Conservation (phyloP, 225 moss, liverwort and hornwort genomes). For the Sphagnum contortum region DNA sequence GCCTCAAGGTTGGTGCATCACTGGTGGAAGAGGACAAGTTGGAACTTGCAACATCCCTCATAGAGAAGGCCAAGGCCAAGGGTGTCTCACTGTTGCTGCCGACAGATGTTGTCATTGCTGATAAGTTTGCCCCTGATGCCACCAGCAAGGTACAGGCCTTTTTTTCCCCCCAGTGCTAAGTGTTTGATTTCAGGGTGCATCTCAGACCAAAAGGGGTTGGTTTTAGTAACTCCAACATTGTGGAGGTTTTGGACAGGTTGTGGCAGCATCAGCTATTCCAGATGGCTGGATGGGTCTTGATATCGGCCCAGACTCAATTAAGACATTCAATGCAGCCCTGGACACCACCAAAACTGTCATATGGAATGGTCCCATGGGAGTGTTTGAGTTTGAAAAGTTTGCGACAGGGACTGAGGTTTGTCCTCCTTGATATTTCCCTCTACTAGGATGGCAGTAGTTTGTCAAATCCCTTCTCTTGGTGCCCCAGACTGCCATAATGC, state of each 20-base stretch:
- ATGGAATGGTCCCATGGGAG: constrained; percentile 61
- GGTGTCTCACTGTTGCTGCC: constrained; percentile 48
- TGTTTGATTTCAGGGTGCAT: too few species aligned
- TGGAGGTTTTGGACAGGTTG: neutral
- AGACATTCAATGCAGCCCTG: constrained; percentile 37
- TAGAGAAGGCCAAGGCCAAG: constrained; percentile 40
- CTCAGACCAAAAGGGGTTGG: too few species aligned
- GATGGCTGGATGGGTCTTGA: constrained; percentile 39
- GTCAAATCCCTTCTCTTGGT: too few species aligned
- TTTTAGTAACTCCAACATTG: too few species aligned
- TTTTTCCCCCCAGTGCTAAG: too few species aligned
- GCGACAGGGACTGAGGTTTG: constrained; percentile 19
- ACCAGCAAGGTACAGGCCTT: constrained; percentile 17
- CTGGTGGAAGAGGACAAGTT: constrained; percentile 55
- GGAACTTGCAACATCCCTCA: constrained; percentile 29
- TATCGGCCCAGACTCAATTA: constrained; percentile 44
- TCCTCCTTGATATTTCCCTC: too few species aligned
- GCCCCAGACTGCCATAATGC: too few species aligned
- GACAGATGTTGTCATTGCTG: constrained; percentile 28
- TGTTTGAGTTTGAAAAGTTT: constrained; percentile 46
- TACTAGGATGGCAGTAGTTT: too few species aligned
- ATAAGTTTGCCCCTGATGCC: constrained; percentile 48
- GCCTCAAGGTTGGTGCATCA: constrained; percentile 28
- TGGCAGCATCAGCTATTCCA: constrained; percentile 7
- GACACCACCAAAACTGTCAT: constrained; percentile 45